Conservation (phyloP, 2,329 filamentous ascomycete genomes). For the Sporothrix sp. region DNA sequence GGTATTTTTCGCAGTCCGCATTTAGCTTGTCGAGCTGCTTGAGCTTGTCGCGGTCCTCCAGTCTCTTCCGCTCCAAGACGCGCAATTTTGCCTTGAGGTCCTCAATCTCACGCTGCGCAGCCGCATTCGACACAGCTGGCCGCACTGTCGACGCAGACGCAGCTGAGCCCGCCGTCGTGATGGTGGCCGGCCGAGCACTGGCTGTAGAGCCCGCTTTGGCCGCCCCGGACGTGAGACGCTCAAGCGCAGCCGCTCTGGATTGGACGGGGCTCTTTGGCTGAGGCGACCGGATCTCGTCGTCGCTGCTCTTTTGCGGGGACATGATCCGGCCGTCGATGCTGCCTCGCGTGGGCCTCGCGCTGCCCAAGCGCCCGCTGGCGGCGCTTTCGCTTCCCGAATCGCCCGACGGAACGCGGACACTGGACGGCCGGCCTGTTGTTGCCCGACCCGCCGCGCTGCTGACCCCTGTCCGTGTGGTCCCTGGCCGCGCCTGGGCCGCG, state of each 20-base stretch:
- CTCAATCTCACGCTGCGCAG: slow-evolving; percentile 61
- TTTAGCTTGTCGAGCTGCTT: slow-evolving; percentile 69
- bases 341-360: slow-evolving; percentile 28
- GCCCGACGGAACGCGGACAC: slow-evolving; percentile 35
- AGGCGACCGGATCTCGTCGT: slow-evolving; percentile 40
- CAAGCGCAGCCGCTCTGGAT: slow-evolving; percentile 41
- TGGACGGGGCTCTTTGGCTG: slow-evolving; percentile 42
- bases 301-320: slow-evolving; percentile 39
- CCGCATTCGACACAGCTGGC: slow-evolving; percentile 26
- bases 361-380: slow-evolving; percentile 17
- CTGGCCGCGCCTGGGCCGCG: slow-evolving; percentile 12
- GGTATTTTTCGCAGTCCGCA: slow-evolving; percentile 66
- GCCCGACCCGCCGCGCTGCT: slow-evolving; percentile 24
- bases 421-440: slow-evolving; percentile 28
- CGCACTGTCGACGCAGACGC: slow-evolving; percentile 20
- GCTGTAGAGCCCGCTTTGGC: slow-evolving; percentile 11
- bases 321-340: slow-evolving; percentile 20
- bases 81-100: slow-evolving; percentile 81
- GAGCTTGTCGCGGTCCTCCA: slow-evolving; percentile 77
- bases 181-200: neutral
- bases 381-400: slow-evolving; percentile 34
- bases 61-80: slow-evolving; percentile 75
- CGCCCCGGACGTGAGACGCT: slow-evolving; percentile 37
- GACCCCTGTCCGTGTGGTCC: slow-evolving; percentile 12
- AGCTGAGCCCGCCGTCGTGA: slow-evolving; percentile 19